Base-by-base conservation (phyloP, 768 basidiomycete species). In the Amanita muscaria region DNA sequence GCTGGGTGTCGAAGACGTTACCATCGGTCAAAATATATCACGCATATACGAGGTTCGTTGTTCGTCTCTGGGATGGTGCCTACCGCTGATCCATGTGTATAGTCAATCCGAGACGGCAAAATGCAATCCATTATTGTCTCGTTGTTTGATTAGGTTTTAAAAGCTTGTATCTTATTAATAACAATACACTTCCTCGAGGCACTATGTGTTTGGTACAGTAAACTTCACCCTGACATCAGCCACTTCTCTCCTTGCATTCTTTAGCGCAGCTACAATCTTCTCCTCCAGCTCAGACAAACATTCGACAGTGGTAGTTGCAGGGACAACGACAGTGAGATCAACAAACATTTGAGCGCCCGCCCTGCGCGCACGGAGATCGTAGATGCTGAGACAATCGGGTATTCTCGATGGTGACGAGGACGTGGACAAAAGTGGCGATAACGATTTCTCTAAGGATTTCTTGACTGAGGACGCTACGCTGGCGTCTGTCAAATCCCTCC, bases 401-500 rank as follows among this genome's bases (percentile, higher is more conserved):
- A 52, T 47, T 36, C 30, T 53, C 52, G 59, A 49, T 24, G 55
- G 15, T 16, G 52, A 33, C 16, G 52, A 39, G 19, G 56, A 56
- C 16, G 44, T 37, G 12, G 49, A 27, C 18, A 35, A 24, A 30
- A 86, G 65, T 38, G 79, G 82, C 6, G 73, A 64, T 24, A 91
- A 64, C 2, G 76, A 68, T 43, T 62, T 68, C 47, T 71, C 57
- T n/a, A 91, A 70, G 12, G 70, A 68, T 21, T 62, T 60, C 33
- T 67, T 71, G 35, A 79, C 81, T 40, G 61, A 58, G 6, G 60
- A 59, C 1, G 88, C 78, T 22, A 90, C 76, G 12, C 89, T 80
- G 14, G 83, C 86, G 54, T 96, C 91, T 1, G 86, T 84, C 47
- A 96, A 68, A 57, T 96, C 90, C 14, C 75, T 69, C 66, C 87